phyloP scores from a whole-genome alignment of 768 basidiomycete genomes.

The Rhizopogon rudus region DNA sequence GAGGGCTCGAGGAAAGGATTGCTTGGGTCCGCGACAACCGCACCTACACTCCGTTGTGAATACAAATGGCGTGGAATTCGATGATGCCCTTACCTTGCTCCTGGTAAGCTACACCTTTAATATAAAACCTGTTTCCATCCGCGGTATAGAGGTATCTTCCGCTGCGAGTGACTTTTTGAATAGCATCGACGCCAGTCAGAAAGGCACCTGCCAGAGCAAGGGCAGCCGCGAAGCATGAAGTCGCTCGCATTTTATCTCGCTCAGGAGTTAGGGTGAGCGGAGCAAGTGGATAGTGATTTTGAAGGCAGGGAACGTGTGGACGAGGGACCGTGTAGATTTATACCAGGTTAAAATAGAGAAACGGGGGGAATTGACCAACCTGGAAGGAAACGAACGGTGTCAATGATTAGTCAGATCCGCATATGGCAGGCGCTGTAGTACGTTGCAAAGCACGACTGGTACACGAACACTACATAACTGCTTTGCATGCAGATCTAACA shows the following conservation, averaged over 20 bases:
- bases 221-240: slow-evolving; percentile 14
- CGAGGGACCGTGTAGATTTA: no score
- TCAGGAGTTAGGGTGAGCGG: slow-evolving; percentile 3
- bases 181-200: slow-evolving; percentile 52
- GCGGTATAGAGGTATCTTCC: slow-evolving; percentile 81
- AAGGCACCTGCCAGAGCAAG: slow-evolving; percentile 37
- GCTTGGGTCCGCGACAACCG: slow-evolving; percentile 37
- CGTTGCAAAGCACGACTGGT: no score
- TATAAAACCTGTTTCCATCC: slow-evolving; percentile 76
- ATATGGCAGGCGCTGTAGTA: no score
- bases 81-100: slow-evolving; percentile 52
- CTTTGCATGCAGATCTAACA: no score
- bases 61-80: background rate
- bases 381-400: no score
- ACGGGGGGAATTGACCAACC: no score
- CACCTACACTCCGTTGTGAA: slow-evolving; percentile 20
- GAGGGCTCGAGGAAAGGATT: slow-evolving; percentile 69
- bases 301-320: slow-evolving; percentile 2
- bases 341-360: no score
- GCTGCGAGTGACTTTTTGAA: slow-evolving; percentile 60
- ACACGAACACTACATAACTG: no score
- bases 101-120: slow-evolving; percentile 86
- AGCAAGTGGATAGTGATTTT: background rate
- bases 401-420: no score
- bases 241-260: slow-evolving; percentile 19